Evolutionary conservation across 2,329 filamentous ascomycete genomes (phyloP).

Genomic region (Septoria petroselini): DNA sequence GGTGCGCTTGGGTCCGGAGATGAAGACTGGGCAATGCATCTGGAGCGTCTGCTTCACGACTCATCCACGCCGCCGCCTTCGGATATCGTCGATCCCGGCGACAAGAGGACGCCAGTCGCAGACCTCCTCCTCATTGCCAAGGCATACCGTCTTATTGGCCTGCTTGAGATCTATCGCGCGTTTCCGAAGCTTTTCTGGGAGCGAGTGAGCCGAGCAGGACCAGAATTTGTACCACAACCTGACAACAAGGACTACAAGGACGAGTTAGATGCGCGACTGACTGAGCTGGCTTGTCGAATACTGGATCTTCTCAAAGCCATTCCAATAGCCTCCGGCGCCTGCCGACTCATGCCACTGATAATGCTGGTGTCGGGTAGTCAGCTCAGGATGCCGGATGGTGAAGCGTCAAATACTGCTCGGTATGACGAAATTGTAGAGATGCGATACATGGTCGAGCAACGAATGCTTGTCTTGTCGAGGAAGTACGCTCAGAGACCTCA

Average conservation of each 20-base stretch:
- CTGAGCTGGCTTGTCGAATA: constrained; percentile 51
- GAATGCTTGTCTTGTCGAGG: constrained; percentile 47
- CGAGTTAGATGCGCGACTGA: constrained; percentile 44
- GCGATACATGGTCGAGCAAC: constrained; percentile 50
- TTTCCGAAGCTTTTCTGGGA: constrained; percentile 42
- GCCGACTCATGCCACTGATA: constrained; percentile 54
- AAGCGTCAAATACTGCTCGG: constrained; percentile 36
- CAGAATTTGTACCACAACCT: not conserved
- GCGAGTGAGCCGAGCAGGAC: not conserved
- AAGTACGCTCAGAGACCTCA: constrained; percentile 53
- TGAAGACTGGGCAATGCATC: constrained; percentile 39
- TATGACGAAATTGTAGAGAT: constrained; percentile 35
- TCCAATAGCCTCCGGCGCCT: constrained; percentile 52
- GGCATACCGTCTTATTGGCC: constrained; percentile 52
- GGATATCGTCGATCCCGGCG: constrained; percentile 51
- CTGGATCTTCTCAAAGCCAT: constrained; percentile 50
- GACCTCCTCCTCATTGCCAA: constrained; percentile 55
- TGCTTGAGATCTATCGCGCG: constrained; percentile 55
- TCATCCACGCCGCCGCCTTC: constrained; percentile 48
- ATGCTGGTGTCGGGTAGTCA: constrained; percentile 53
- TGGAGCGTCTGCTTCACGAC: constrained; percentile 50
- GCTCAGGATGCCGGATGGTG: constrained; percentile 44
- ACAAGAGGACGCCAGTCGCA: constrained; percentile 52
- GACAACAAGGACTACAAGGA: constrained; percentile 14
- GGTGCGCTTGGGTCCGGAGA: constrained; percentile 25